Conservation (phyloP, 345 rosid genomes). For the Salix koriyanagi region DNA sequence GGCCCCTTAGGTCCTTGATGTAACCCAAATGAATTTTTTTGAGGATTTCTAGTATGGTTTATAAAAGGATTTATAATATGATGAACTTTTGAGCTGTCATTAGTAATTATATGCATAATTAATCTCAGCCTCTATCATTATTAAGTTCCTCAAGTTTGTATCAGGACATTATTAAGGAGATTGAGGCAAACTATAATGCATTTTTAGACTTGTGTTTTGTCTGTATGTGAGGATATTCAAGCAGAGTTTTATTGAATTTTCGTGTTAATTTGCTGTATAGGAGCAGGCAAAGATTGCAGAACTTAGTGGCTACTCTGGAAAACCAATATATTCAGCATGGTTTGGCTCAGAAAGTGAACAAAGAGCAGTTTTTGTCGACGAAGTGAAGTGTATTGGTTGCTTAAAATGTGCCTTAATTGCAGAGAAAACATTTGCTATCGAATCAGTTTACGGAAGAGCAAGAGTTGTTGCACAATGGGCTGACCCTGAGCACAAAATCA, state of each 20-base stretch:
- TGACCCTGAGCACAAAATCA: constrained; percentile 68
- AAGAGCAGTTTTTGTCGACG: constrained; percentile 85
- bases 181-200: too few relatives aligned
- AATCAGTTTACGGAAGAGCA: constrained; percentile 72
- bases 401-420: constrained; percentile 84
- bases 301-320: constrained; percentile 69
- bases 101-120: too few relatives aligned
- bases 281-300: constrained; percentile 71
- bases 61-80: too few relatives aligned
- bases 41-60: too few relatives aligned
- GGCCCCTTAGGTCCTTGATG: too few relatives aligned
- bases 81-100: too few relatives aligned
- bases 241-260: background rate
- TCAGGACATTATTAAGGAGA: too few relatives aligned
- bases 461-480: constrained; percentile 96
- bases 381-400: constrained; percentile 90
- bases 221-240: too few relatives aligned
- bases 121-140: too few relatives aligned
- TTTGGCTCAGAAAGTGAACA: constrained; percentile 65
- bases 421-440: constrained; percentile 75
- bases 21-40: too few relatives aligned
- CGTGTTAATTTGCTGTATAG: constrained; percentile 20
- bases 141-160: too few relatives aligned
- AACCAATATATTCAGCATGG: constrained; percentile 75
- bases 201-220: too few relatives aligned